Conservation (phyloP, 2,329 filamentous ascomycete genomes). For the Bretziella fagacearum region DNA sequence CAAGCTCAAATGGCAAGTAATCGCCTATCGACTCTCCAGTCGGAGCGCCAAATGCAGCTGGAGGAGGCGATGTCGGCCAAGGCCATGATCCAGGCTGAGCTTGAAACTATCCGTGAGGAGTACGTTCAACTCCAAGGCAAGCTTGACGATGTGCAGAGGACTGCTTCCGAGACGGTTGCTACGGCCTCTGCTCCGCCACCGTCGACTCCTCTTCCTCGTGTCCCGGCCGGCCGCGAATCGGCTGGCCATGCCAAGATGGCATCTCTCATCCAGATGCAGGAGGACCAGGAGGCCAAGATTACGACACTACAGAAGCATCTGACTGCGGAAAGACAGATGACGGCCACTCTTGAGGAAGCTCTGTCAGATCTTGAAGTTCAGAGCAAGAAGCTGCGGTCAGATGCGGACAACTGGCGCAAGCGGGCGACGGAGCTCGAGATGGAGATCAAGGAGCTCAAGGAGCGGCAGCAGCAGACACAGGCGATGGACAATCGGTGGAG, state of each 20-base stretch:
- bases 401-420: constrained; percentile 81
- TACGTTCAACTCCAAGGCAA: constrained; percentile 53
- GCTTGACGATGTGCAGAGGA: constrained; percentile 30
- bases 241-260: constrained; percentile 31
- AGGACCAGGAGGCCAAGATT: constrained; percentile 91
- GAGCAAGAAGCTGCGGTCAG: constrained; percentile 77
- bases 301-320: constrained; percentile 94
- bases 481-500: constrained; percentile 44
- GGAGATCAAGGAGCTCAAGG: constrained; percentile 50
- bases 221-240: constrained; percentile 45
- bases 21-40: constrained; percentile 65
- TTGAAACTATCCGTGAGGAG: constrained; percentile 51
- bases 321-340: constrained; percentile 89
- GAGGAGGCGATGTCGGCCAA: constrained; percentile 60
- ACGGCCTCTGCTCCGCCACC: constrained; percentile 42
- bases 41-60: constrained; percentile 55
- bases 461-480: constrained; percentile 28
- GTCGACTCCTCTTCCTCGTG: constrained; percentile 59
- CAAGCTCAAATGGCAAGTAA: constrained; percentile 75
- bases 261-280: constrained; percentile 59
- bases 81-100: constrained; percentile 45
- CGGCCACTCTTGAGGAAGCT: constrained; percentile 85
- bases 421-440: constrained; percentile 60
- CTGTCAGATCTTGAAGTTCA: constrained; percentile 85
- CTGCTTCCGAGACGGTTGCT: constrained; percentile 21